A percentile compares a stretch with the other conserved stretches of the same genome.
Conservation (phyloP, 805 yeast genomes). For the Helenozyma rhizophorensis region DNA sequence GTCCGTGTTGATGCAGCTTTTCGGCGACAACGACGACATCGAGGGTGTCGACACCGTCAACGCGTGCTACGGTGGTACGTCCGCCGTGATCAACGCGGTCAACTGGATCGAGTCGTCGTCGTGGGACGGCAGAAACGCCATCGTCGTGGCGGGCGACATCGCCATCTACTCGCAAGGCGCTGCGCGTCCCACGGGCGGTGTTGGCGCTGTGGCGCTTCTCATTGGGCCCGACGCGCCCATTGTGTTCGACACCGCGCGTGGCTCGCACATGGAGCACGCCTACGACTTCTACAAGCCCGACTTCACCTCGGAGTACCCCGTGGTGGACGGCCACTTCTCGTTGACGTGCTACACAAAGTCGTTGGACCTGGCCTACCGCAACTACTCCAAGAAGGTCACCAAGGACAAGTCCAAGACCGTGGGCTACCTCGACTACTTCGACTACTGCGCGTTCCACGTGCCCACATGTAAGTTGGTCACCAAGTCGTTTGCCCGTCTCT, state of each 20-base stretch:
- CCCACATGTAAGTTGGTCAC: slow-evolving; percentile 95
- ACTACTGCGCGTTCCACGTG: slow-evolving; percentile 94
- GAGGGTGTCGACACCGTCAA: slow-evolving; percentile 96
- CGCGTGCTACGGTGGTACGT: slow-evolving; percentile 98
- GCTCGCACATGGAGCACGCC: slow-evolving; percentile 93
- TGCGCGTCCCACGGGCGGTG: slow-evolving; percentile 99
- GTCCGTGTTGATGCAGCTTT: slow-evolving; percentile 90
- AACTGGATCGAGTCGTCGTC: slow-evolving; percentile 95
- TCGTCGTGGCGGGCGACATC: slow-evolving; percentile 96
- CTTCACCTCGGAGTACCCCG: slow-evolving; percentile 93
- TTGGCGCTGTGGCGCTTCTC: slow-evolving; percentile 90
- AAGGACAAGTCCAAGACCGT: slow-evolving; percentile 46
- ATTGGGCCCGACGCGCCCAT: slow-evolving; percentile 98
- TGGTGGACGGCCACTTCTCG: slow-evolving; percentile 96
- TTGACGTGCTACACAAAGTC: slow-evolving; percentile 92
- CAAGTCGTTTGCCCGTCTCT: slow-evolving; percentile 87
- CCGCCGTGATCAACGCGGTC: slow-evolving; percentile 86
- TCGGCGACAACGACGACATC: slow-evolving; percentile 81
- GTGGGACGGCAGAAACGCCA: slow-evolving; percentile 98
- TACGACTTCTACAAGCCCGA: slow-evolving; percentile 98
- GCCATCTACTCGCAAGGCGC: slow-evolving; percentile 96
- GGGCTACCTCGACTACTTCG: slow-evolving; percentile 68
- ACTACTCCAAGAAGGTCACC: slow-evolving; percentile 70
- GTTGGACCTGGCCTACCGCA: slow-evolving; percentile 77
- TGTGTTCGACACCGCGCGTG: slow-evolving; percentile 84